Evolutionary conservation across 331 rosid genomes (phyloP), one percentile per base, ranked within the genome.

Genomic region (Prunus yedoensis): DNA sequence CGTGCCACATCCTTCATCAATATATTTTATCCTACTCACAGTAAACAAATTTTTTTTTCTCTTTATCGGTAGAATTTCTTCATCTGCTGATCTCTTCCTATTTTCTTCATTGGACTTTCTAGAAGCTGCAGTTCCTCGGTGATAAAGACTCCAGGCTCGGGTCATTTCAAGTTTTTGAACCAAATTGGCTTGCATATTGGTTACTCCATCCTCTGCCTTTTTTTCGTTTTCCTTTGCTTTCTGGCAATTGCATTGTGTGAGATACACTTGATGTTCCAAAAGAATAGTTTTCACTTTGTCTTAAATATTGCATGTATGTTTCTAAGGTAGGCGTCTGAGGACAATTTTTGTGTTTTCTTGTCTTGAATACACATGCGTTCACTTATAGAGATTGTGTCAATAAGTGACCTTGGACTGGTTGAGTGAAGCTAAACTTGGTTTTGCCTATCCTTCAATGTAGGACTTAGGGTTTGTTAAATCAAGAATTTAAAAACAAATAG

Each of bases 71-170:
- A 38, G 54, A 72, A 71, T 81, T 82, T 76, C 10, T 79, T 79
- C 83, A 66, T 78, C 80, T 71, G 47, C 86, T 88, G 88, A 86
- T 89, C 85, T 89, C 85, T 73, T 83, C 73, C 84, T 68, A 38
- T 38, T 71, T 79, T 73, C 78, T 84, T 83, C 58, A 54, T 82
- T 87, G 83, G 60, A 74, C 58, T 86, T 76, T 83, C 66, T 89
- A 93, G 97, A 83, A 74, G 82, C 81, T 89, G 96, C 94, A 81
- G 96, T 90, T 88, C 97, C 96, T 79, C 94, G 91, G 97, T 93
- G 96, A 92, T 81, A 80, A 74, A 38, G 82, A 45, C 82, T 80
- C 68, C 73, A 78, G 86, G 80, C 78, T 74, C 72, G 53, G n/a
- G 45, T 71, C 83, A 78, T 78, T 80, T 80, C 90, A 82, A 66